phyloP scores from a whole-genome alignment of 805 yeast species.

The Maudiozyma pseudohumilis region DNA sequence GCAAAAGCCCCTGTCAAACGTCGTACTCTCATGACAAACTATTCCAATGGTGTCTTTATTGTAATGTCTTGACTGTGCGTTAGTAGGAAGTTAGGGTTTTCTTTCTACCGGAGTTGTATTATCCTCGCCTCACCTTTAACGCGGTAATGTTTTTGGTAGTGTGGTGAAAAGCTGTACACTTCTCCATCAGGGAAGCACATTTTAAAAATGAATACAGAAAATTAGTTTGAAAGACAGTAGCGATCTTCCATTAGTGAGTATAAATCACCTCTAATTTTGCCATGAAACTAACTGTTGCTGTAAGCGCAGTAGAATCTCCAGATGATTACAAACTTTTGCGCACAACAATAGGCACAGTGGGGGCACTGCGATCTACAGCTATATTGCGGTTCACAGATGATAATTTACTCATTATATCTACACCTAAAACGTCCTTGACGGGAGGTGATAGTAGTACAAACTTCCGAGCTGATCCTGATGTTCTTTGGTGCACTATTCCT shows the following conservation, averaged over 20 bases:
- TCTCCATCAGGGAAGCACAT: no score
- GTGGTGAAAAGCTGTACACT: no score
- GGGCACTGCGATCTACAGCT: constrained; percentile 26
- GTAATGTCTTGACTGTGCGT: no score
- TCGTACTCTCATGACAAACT: no score
- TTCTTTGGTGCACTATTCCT: constrained; percentile 28
- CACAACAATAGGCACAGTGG: constrained; percentile 25
- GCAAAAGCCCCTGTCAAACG: no score
- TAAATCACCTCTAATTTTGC: background rate
- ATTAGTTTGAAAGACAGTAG: background rate
- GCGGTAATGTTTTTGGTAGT: no score
- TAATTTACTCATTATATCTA: constrained; percentile 23
- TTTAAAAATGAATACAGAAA: background rate
- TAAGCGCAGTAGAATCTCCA: constrained; percentile 23
- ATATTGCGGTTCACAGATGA: constrained; percentile 26
- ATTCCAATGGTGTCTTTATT: no score
- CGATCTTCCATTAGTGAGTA: no score
- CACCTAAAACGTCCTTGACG: constrained; percentile 17
- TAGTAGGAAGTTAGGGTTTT: no score
- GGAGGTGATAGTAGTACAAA: constrained; percentile 9
- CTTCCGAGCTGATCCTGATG: constrained; percentile 23
- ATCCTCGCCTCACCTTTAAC: no score
- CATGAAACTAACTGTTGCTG: constrained; percentile 24
- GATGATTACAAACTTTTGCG: constrained; percentile 26
- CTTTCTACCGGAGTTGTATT: no score